Percentiles rank a stretch among this genome's conserved stretches.
Conservation (phyloP, 768 basidiomycete species). For the Astraeus odoratus region DNA sequence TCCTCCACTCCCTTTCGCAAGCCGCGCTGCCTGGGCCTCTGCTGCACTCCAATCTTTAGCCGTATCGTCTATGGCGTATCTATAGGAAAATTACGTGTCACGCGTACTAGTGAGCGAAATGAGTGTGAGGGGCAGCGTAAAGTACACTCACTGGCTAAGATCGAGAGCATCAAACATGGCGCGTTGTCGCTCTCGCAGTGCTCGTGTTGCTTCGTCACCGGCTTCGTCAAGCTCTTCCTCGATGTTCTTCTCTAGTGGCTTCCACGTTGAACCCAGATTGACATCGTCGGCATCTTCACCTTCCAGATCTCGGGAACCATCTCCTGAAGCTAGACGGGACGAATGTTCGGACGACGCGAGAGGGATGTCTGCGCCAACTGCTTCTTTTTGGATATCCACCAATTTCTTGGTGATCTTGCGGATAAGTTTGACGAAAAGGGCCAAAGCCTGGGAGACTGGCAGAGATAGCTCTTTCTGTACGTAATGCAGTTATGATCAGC, state of each 20-base stretch:
- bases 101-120: constrained; percentile 3
- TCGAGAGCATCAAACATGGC: constrained; percentile 87
- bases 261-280: constrained; percentile 30
- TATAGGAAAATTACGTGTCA: constrained; percentile 25
- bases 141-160: constrained; percentile 66
- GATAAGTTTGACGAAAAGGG: constrained; percentile 86
- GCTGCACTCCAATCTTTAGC: constrained; percentile 70
- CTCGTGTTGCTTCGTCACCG: constrained; percentile 54
- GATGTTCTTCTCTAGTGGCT: constrained; percentile 40
- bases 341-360: constrained; percentile 22
- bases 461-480: constrained; percentile 69
- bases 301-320: constrained; percentile 13
- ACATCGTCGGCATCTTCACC: constrained; percentile 7
- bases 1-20: constrained; percentile 38
- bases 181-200: constrained; percentile 63
- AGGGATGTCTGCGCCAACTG: constrained; percentile 60
- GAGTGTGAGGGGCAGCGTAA: constrained; percentile 5
- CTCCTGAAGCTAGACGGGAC: constrained; percentile 8
- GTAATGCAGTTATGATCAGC: constrained; percentile 2
- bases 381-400: constrained; percentile 71
- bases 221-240: constrained; percentile 73
- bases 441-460: constrained; percentile 81
- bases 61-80: constrained; percentile 69
- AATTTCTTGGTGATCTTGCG: constrained; percentile 76
- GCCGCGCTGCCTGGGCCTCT: constrained; percentile 60